Percentiles rank a stretch among this genome's conserved stretches.
Conservation (phyloP, 148 eudicot genomes). For the Spergularia marina region DNA sequence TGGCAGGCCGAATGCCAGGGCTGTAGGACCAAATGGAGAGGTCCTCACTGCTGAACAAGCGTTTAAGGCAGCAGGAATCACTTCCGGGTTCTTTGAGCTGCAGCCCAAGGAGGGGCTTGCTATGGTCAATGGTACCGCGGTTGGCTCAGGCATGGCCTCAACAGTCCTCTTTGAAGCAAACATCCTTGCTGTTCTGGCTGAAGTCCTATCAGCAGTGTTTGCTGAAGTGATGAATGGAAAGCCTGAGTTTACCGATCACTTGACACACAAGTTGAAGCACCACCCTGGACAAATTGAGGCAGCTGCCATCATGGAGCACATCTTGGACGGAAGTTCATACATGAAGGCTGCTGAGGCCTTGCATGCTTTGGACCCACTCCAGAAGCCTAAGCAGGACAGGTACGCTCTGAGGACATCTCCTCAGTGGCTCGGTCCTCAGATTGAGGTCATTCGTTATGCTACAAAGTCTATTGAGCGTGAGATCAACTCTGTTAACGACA, state of each 20-base stretch:
- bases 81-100: constrained; percentile 56
- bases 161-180: constrained; percentile 75
- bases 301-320: constrained; percentile 90
- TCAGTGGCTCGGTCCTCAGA: constrained; percentile 90
- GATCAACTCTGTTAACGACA: constrained; percentile 87
- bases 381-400: constrained; percentile 83
- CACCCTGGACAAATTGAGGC: constrained; percentile 94
- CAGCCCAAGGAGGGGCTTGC: constrained; percentile 92
- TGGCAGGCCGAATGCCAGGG: constrained; percentile 78
- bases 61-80: constrained; percentile 53
- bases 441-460: constrained; percentile 73
- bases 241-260: constrained; percentile 82
- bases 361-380: constrained; percentile 73
- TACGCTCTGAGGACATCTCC: constrained; percentile 89
- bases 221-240: constrained; percentile 94
- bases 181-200: constrained; percentile 55
- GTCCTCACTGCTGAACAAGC: constrained; percentile 53
- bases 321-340: constrained; percentile 63
- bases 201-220: constrained; percentile 69
- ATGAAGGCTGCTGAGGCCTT: constrained; percentile 62
- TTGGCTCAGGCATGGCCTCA: constrained; percentile 85
- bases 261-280: constrained; percentile 82
- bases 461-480: constrained; percentile 84
- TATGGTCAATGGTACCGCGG: constrained; percentile 85
- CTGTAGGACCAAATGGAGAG: constrained; percentile 63